phyloP scores from a whole-genome alignment of 768 basidiomycete genomes.

The Russula dissimulans region DNA sequence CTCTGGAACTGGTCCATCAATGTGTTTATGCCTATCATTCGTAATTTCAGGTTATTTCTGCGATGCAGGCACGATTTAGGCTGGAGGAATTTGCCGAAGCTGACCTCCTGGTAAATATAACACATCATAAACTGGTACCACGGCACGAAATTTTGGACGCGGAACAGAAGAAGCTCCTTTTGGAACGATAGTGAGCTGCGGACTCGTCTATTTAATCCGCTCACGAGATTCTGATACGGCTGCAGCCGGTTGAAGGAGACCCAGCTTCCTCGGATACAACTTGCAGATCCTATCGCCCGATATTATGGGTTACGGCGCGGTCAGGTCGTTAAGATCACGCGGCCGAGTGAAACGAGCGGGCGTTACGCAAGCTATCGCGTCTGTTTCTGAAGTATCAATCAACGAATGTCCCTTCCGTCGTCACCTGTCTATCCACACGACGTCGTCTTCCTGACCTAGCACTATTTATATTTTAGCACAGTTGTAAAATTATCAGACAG shows the following conservation, averaged over 20 bases:
- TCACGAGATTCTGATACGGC: constrained; percentile 3
- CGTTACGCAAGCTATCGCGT: constrained; percentile 89
- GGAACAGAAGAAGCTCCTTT: constrained; percentile 78
- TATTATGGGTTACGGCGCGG: constrained; percentile 95
- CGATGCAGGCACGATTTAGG: constrained; percentile 77
- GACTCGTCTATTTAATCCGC: constrained; percentile 8
- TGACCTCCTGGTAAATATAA: constrained; percentile 95
- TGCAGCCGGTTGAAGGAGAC: constrained; percentile 92
- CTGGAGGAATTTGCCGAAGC: constrained; percentile 96
- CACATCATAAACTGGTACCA: constrained; percentile 91
- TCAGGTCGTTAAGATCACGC: constrained; percentile 96
- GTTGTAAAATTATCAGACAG: not conserved
- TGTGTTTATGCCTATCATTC: not conserved
- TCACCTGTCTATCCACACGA: not conserved
- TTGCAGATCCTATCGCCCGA: constrained; percentile 94
- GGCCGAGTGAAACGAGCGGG: constrained; percentile 94
- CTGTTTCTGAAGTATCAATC: constrained; percentile 49
- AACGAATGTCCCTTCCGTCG: not conserved
- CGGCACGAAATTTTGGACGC: constrained; percentile 78
- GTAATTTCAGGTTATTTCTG: constrained; percentile 68
- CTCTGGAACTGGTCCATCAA: not conserved
- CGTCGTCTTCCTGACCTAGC: not conserved
- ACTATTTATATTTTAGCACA: not conserved
- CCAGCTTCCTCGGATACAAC: constrained; percentile 92
- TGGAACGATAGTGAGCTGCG: constrained; percentile 83